Percentiles rank a stretch among this genome's conserved stretches.
Conservation (phyloP, 2,329 filamentous ascomycete species). For the Aspergillus floridensis region DNA sequence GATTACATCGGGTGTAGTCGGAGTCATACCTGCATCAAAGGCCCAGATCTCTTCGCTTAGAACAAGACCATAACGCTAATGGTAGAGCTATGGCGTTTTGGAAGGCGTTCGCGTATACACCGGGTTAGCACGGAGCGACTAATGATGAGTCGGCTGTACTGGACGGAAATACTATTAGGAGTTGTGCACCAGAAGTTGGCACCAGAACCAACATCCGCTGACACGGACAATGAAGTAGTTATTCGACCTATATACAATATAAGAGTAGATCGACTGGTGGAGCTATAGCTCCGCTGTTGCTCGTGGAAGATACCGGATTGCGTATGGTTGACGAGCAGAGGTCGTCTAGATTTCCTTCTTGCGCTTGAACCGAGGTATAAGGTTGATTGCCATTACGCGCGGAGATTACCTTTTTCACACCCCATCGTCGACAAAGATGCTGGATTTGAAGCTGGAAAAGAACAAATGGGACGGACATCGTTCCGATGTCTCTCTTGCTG, state of each 20-base stretch:
- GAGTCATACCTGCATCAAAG: background rate
- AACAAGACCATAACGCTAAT: background rate
- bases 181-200: background rate
- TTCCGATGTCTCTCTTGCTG: background rate
- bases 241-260: background rate
- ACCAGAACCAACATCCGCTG: background rate
- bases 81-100: background rate
- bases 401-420: background rate
- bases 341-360: conserved; percentile 9
- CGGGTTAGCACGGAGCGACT: background rate
- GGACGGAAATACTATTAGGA: background rate
- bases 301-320: conserved; percentile 22
- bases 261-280: conserved; percentile 2
- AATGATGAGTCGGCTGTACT: background rate
- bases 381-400: background rate
- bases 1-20: background rate
- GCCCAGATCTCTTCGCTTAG: background rate
- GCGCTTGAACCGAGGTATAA: background rate
- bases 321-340: conserved; percentile 18
- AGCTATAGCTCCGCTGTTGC: conserved; percentile 8
- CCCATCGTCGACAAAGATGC: background rate
- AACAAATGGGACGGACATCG: background rate
- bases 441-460: background rate
- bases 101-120: background rate
- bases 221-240: background rate